Conservation (phyloP, 306 rosid genomes). For the Prunus campanulata region DNA sequence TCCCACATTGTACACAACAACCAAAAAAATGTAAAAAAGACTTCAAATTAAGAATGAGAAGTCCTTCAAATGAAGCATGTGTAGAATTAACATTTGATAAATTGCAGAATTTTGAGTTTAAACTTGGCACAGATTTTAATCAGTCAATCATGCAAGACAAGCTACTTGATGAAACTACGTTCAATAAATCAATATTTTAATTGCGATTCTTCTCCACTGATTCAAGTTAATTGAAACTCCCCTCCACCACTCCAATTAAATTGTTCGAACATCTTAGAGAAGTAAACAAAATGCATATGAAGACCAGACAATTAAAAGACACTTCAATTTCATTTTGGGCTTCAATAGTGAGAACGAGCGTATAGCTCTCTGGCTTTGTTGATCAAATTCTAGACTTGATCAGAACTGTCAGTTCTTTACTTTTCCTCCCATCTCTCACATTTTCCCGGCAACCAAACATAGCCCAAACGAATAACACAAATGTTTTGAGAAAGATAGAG, state of each 20-base stretch:
- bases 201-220: background rate
- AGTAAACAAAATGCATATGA: background rate
- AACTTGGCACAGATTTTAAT: background rate
- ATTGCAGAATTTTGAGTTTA: background rate
- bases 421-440: background rate
- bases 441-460: conserved; percentile 20
- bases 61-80: background rate
- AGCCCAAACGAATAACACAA: background rate
- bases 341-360: background rate
- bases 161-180: background rate
- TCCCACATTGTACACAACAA: background rate
- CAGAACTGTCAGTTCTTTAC: background rate
- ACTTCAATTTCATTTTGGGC: background rate
- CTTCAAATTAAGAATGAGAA: background rate
- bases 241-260: background rate
- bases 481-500: background rate
- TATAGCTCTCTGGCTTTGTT: background rate
- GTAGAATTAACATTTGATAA: background rate
- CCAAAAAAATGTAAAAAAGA: background rate
- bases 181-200: background rate
- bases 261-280: background rate
- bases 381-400: background rate
- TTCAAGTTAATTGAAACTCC: background rate
- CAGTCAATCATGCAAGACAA: background rate
- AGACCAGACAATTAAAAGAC: background rate